phyloP scores from a whole-genome alignment of 805 yeast species.

The Zygoascus biomembranicola region DNA sequence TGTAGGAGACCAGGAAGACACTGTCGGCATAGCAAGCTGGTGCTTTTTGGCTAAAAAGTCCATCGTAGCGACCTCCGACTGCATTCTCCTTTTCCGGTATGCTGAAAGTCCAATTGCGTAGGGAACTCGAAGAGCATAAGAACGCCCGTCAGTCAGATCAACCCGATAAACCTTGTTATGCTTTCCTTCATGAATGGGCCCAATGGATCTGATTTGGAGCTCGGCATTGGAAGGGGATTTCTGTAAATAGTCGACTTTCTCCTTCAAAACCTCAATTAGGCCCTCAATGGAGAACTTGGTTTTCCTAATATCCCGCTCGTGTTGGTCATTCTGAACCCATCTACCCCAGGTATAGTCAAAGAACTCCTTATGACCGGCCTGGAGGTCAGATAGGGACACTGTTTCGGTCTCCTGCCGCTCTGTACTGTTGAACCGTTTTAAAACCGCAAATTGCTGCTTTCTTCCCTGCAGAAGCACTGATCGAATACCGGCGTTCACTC shows the following conservation, averaged over 20 bases:
- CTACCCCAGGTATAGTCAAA: constrained; percentile 93
- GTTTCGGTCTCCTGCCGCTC: background rate
- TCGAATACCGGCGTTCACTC: background rate
- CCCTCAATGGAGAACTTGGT: constrained; percentile 82
- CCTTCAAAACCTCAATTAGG: constrained; percentile 34
- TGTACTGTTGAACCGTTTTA: background rate
- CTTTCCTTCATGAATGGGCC: constrained; percentile 88
- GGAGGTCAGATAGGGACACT: constrained; percentile 9
- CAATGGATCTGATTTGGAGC: constrained; percentile 56
- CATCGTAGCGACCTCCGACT: constrained; percentile 89
- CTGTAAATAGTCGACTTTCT: constrained; percentile 20
- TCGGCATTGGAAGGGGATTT: constrained; percentile 38
- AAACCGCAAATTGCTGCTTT: background rate
- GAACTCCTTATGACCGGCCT: constrained; percentile 32
- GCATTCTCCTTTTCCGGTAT: constrained; percentile 47
- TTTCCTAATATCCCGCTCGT: constrained; percentile 65
- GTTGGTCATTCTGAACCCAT: constrained; percentile 75
- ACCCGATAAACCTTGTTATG: constrained; percentile 83
- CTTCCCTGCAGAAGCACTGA: background rate
- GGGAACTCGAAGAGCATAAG: constrained; percentile 74
- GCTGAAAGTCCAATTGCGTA: constrained; percentile 66
- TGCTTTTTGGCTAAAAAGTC: constrained; percentile 67
- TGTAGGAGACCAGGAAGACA: constrained; percentile 56
- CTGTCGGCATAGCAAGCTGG: constrained; percentile 64
- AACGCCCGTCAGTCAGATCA: constrained; percentile 49